Conservation (phyloP, 139 green algal genomes). For the Chlorella sp. region DNA sequence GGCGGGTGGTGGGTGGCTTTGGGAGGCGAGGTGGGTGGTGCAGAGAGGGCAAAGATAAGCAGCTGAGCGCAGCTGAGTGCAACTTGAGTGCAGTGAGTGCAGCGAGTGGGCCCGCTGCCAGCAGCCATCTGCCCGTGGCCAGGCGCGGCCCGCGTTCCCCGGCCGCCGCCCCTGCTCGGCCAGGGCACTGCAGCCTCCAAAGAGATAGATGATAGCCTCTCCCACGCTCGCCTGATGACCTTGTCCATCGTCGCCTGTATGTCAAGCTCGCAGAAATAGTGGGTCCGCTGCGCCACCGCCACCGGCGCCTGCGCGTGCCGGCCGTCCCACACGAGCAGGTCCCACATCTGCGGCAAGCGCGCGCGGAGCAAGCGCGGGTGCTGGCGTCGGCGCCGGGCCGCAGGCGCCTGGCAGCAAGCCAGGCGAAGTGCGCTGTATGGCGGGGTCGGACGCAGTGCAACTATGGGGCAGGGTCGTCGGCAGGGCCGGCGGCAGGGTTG, state of each 20-base stretch:
- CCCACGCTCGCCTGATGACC: slow-evolving; percentile 10
- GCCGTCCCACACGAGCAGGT: slow-evolving; percentile 67
- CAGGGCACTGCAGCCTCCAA: neutral
- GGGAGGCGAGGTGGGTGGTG: neutral
- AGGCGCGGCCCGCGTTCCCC: neutral
- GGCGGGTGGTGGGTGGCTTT: neutral
- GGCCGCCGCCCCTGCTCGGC: neutral
- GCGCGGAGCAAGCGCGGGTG: neutral
- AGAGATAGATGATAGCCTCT: neutral
- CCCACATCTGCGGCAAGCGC: slow-evolving; percentile 47
- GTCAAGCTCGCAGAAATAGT: slow-evolving; percentile 83
- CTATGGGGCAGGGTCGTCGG: neutral
- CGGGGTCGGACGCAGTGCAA: neutral
- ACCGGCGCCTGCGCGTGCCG: slow-evolving; percentile 76
- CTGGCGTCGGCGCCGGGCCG: neutral
- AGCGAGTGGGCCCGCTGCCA: neutral
- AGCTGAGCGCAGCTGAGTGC: neutral
- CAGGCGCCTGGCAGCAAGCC: neutral
- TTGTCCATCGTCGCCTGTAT: slow-evolving; percentile 40
- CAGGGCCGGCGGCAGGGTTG: neutral
- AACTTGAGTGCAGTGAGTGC: neutral
- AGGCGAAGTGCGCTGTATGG: neutral
- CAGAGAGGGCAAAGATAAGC: neutral
- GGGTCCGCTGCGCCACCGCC: slow-evolving; percentile 64
- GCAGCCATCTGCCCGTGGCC: neutral